Conservation (phyloP, 768 basidiomycete genomes). For the Lepiota brunneoincarnata region DNA sequence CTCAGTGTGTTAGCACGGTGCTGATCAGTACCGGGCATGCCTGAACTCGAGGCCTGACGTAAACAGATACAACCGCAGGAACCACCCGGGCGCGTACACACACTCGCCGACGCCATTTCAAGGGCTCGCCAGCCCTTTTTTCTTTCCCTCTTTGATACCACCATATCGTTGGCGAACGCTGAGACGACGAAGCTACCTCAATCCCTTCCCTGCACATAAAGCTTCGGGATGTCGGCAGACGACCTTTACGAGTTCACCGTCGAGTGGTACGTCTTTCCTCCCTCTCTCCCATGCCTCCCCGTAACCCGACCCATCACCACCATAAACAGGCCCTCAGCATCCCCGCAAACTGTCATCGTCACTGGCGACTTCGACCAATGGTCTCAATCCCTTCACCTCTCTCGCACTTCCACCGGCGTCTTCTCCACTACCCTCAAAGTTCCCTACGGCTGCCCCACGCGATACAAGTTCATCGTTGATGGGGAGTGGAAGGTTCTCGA, state of each 20-base stretch:
- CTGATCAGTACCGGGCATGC: background rate
- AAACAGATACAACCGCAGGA: conserved; percentile 31
- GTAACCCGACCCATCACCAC: conserved; percentile 14
- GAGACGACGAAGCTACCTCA: too few relatives aligned
- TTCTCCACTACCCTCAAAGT: conserved; percentile 55
- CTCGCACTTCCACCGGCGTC: conserved; percentile 32
- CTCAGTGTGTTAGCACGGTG: background rate
- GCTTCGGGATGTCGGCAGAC: conserved; percentile 18
- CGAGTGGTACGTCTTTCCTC: conserved; percentile 42
- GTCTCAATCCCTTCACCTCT: conserved; percentile 13
- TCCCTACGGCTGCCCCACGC: conserved; percentile 60
- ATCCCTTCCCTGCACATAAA: background rate
- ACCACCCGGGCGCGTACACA: too few relatives aligned
- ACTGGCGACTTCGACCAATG: conserved; percentile 75
- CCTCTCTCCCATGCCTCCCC: background rate
- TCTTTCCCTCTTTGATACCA: background rate
- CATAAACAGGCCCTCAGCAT: conserved; percentile 52
- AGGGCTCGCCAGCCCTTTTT: conserved; percentile 2
- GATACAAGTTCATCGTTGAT: conserved; percentile 83
- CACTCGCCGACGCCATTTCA: background rate
- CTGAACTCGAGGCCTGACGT: conserved; percentile 4
- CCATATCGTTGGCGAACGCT: too few relatives aligned
- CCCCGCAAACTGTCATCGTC: conserved; percentile 57
- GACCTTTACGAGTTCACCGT: conserved; percentile 52
- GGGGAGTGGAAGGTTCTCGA: conserved; percentile 57